These are phyloP conservation scores for Umbelopsis ramanniana DNA, from an alignment of 192 early-diverging fungal genomes.

Conservation along the genomic window DNA sequence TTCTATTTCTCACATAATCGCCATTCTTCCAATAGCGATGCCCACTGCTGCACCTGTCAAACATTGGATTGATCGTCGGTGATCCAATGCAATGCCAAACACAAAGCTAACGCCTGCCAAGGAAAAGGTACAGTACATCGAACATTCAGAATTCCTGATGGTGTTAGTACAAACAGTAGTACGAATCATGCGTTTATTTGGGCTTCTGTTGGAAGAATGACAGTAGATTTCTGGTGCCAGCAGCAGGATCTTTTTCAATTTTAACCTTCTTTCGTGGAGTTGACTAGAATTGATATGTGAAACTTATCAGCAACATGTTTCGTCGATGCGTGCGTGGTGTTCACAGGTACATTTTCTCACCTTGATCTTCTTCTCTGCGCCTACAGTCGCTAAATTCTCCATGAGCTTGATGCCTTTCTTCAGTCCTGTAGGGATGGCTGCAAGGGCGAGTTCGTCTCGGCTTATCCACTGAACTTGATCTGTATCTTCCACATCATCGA, in stretches of 20 bases:
- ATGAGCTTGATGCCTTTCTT: constrained; percentile 61
- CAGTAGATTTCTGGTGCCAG: constrained; percentile 3
- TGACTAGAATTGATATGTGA: background rate
- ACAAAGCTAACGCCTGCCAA: too few species aligned
- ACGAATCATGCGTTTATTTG: background rate
- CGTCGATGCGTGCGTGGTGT: background rate
- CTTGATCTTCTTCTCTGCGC: constrained; percentile 4
- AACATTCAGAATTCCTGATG: background rate
- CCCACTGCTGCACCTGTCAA: too few species aligned
- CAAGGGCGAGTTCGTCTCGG: constrained; percentile 44
- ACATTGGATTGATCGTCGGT: too few species aligned
- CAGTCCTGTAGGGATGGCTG: constrained; percentile 60
- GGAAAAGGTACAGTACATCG: too few species aligned
- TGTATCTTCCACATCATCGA: background rate
- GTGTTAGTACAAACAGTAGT: background rate
- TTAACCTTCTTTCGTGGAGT: constrained; percentile 3
- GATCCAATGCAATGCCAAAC: too few species aligned
- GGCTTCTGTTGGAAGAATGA: constrained; percentile 7
- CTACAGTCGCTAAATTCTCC: constrained; percentile 30
- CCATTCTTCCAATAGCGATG: too few species aligned
- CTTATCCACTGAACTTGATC: constrained; percentile 46
- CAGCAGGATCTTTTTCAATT: constrained; percentile 13
- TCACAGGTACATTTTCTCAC: constrained; percentile 1
- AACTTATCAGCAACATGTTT: background rate
- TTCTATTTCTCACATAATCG: too few species aligned